Evolutionary conservation across 805 yeast species (phyloP), one percentile per base, ranked within the genome.

Genomic region (Jamesozyma hellenica): DNA sequence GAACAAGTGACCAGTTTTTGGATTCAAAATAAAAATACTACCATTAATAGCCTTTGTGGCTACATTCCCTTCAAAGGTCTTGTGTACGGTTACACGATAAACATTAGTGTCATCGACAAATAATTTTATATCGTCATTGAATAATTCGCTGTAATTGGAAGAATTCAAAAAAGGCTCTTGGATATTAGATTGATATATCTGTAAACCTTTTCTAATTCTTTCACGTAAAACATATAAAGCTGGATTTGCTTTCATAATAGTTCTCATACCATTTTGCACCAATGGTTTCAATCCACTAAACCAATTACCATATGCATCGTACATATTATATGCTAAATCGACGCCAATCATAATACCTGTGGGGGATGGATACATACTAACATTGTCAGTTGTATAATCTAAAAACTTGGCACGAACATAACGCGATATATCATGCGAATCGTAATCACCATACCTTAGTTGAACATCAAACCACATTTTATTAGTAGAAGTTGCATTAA

Each of bases 291-390:
- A 64, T 1, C 97, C 97, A 2, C 94, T 90, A 65, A 92, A 83
- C 98, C 98, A 92, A 52, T 85, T 86, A 26, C 99, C 99, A 61
- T 86, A 92, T 0, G 95, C 88, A 60, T 87, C 96, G 56, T 82
- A 88, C 81, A 87, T 84, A 60, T 92, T 92, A 58, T 92, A 92
- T 0, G 97, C 95, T 48, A 92, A 67, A 61, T 92, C 99, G 44
- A 92, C 72, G 32, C 94, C 95, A 36, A 92, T 72, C 71, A 92
- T 75, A 10, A 84, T 71, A 45, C 99, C 99, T 0, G 96, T 84
- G 2, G 95, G 85, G 2, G 94, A 81, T 3, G 98, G 97, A 56
- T 92, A 92, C 40, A 79, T 68, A 51, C 90, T 81, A 4, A 82
- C 69, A 46, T 77, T 81, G 58, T 92, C 98, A 1, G 85, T 74